A percentile compares a stretch with the other conserved stretches of the same genome.
phyloP scores from a whole-genome alignment of 1,284 basidiomycete genomes.

The Cryptococcus deneoformans region DNA sequence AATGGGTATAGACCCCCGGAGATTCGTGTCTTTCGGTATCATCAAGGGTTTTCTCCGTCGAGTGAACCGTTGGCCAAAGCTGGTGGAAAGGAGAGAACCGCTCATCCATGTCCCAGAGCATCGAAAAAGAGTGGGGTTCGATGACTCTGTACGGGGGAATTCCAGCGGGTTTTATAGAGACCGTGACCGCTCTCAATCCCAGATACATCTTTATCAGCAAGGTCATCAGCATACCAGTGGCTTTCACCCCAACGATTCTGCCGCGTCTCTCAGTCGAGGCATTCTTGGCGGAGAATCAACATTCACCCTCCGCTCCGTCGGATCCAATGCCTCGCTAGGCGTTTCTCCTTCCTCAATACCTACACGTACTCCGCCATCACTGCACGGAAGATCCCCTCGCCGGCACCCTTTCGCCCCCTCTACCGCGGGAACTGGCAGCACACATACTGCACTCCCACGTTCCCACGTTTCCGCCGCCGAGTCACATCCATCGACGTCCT shows the following conservation, averaged over 20 bases:
- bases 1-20: conserved; percentile 80
- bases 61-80: conserved; percentile 86
- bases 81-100: conserved; percentile 31
- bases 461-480: conserved; percentile 6
- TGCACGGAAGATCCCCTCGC: conserved; percentile 14
- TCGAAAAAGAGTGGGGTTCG: conserved; percentile 28
- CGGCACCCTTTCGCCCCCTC: not conserved
- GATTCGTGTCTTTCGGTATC: conserved; percentile 98
- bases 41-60: conserved; percentile 96
- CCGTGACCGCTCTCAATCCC: not conserved
- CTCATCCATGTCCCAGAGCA: conserved; percentile 11
- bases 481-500: conserved; percentile 14
- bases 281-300: conserved; percentile 22
- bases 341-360: conserved; percentile 27
- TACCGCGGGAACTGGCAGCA: conserved; percentile 3
- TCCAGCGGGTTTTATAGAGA: not conserved
- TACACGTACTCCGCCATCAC: conserved; percentile 20
- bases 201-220: not conserved
- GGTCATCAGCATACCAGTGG: conserved; percentile 11
- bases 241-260: conserved; percentile 8
- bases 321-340: conserved; percentile 28
- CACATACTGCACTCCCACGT: conserved; percentile 1
- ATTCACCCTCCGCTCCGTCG: conserved; percentile 36
- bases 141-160: conserved; percentile 15
- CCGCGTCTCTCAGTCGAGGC: conserved; percentile 8